A percentile compares a stretch with the other conserved stretches of the same genome.
Evolutionary conservation across 73 alveolate genomes (phyloP).

Genomic region (Symbiodinium natans): DNA sequence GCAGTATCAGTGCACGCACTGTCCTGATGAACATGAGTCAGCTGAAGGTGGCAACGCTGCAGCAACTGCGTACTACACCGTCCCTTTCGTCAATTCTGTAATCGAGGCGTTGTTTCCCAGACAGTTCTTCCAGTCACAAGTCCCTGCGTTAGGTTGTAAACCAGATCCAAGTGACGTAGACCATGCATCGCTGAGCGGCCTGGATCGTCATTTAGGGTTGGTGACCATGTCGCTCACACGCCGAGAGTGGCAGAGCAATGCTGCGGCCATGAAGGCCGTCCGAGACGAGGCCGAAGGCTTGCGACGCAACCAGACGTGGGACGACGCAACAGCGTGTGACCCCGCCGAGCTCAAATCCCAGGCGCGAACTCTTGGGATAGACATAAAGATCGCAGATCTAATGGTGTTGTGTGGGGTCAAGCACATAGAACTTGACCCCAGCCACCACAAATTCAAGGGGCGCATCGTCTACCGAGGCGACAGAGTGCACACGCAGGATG

Average conservation of each 20-base stretch:
- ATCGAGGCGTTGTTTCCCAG: neutral
- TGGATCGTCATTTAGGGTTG: neutral
- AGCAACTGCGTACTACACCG: constrained; percentile 1
- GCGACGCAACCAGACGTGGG: constrained; percentile 8
- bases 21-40: neutral
- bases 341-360: neutral
- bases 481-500: too few species aligned
- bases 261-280: neutral
- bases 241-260: neutral
- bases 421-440: neutral
- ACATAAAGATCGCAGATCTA: neutral
- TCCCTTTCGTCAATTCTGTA: neutral
- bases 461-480: constrained; percentile 18
- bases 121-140: neutral
- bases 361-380: neutral
- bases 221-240: neutral
- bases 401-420: constrained; percentile 1
- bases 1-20: constrained; percentile 9
- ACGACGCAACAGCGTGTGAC: neutral
- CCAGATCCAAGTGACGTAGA: neutral
- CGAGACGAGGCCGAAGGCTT: constrained; percentile 16
- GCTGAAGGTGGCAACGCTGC: constrained; percentile 35
- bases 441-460: neutral
- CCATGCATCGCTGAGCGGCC: neutral
- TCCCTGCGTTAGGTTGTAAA: neutral